phyloP scores from a whole-genome alignment of 352 stramenopile genomes.

The Pythium coloratum region DNA sequence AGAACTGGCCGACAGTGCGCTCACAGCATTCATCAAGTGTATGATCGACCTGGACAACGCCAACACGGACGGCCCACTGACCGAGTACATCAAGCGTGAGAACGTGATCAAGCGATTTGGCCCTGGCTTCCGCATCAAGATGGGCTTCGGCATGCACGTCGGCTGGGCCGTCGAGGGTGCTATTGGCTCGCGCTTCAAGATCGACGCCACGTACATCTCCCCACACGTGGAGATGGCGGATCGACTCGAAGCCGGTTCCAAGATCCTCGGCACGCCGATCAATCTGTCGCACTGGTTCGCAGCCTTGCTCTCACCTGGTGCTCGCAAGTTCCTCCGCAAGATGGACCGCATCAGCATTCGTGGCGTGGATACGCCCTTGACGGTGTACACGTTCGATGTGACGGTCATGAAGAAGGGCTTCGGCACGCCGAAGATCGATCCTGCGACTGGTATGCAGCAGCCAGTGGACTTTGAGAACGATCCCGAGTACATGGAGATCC shows the following conservation, averaged over 20 bases:
- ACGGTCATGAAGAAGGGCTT: slow-evolving; percentile 80
- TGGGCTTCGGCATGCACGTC: slow-evolving; percentile 96
- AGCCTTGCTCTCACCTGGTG: slow-evolving; percentile 59
- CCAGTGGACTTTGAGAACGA: slow-evolving; percentile 84
- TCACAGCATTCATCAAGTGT: slow-evolving; percentile 95
- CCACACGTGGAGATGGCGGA: slow-evolving; percentile 94
- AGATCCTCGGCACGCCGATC: slow-evolving; percentile 88
- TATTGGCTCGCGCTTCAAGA: slow-evolving; percentile 95
- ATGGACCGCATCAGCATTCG: slow-evolving; percentile 87
- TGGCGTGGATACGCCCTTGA: slow-evolving; percentile 78
- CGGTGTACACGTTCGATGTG: slow-evolving; percentile 88
- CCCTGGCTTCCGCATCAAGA: slow-evolving; percentile 79
- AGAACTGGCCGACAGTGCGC: slow-evolving; percentile 91
- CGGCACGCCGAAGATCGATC: slow-evolving; percentile 66
- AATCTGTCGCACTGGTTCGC: slow-evolving; percentile 87
- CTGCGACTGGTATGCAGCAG: slow-evolving; percentile 54
- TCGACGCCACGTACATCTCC: slow-evolving; percentile 97
- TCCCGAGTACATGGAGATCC: slow-evolving; percentile 82
- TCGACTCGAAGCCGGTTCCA: slow-evolving; percentile 93
- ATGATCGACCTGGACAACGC: slow-evolving; percentile 88
- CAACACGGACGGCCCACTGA: slow-evolving; percentile 72
- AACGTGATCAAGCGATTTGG: slow-evolving; percentile 87
- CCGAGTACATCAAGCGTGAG: slow-evolving; percentile 63
- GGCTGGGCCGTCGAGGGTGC: slow-evolving; percentile 96
- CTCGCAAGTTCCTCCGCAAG: slow-evolving; percentile 76